Evolutionary conservation across 495 filamentous ascomycete genomes (phyloP).

Genomic region (Xylaria scruposa): DNA sequence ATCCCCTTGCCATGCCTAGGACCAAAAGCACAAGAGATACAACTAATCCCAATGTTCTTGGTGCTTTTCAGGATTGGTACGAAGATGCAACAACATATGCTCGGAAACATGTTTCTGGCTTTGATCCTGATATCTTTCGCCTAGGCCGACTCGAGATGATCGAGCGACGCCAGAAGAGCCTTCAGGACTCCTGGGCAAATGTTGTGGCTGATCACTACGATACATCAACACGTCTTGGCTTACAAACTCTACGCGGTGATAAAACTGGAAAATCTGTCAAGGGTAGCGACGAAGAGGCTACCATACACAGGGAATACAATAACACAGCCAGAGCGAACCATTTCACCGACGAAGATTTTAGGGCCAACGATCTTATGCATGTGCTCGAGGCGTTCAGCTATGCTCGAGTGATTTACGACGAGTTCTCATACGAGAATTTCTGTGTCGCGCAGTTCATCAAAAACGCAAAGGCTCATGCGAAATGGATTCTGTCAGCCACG

Average conservation of each 20-base stretch:
- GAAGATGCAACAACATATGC: constrained; percentile 46
- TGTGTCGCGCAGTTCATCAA: constrained; percentile 42
- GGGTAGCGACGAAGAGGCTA: constrained; percentile 21
- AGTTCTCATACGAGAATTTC: constrained; percentile 65
- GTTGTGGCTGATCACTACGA: constrained; percentile 36
- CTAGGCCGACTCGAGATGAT: constrained; percentile 3
- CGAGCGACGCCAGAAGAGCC: neutral
- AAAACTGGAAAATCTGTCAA: constrained; percentile 33
- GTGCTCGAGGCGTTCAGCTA: constrained; percentile 66
- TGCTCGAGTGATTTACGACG: constrained; percentile 70
- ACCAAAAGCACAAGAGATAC: constrained; percentile 20
- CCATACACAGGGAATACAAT: constrained; percentile 4
- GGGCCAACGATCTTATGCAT: constrained; percentile 21
- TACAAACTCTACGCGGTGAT: neutral
- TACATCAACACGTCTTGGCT: constrained; percentile 36
- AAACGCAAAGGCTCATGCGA: constrained; percentile 55
- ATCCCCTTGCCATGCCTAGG: constrained; percentile 47
- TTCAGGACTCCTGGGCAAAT: constrained; percentile 9
- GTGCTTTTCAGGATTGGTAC: constrained; percentile 63
- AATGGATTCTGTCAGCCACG: constrained; percentile 75
- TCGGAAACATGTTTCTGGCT: constrained; percentile 40
- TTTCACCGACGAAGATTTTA: constrained; percentile 12
- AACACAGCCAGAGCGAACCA: neutral
- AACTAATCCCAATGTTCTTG: constrained; percentile 34
- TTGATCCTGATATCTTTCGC: constrained; percentile 12